A percentile compares a stretch with the other conserved stretches of the same genome.
phyloP scores from a whole-genome alignment of 108 stramenopile species.

The Skeletonema menzelii region DNA sequence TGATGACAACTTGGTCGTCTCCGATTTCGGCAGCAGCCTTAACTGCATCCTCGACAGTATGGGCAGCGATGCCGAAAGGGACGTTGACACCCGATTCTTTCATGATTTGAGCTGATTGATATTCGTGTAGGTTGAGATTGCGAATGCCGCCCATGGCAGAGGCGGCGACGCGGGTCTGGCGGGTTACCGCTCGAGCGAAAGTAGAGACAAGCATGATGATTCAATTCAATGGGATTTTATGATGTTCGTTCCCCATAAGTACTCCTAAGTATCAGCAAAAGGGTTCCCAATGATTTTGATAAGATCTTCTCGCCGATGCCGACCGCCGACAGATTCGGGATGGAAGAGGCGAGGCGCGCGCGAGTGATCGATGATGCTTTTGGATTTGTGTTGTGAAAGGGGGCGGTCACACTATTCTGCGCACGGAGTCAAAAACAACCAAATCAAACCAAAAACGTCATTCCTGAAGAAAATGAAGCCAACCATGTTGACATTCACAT shows the following conservation, averaged over 20 bases:
- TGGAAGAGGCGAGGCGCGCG: too few species aligned
- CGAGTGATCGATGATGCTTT: background rate
- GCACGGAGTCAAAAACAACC: too few species aligned
- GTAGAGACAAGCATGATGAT: background rate
- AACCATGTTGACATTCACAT: too few species aligned
- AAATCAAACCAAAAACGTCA: background rate
- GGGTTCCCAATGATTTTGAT: too few species aligned
- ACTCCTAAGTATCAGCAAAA: too few species aligned
- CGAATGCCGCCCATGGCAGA: slow-evolving; percentile 24
- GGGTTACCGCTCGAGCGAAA: slow-evolving; percentile 2
- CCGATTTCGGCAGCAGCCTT: slow-evolving; percentile 35
- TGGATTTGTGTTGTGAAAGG: too few species aligned
- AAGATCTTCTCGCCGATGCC: too few species aligned
- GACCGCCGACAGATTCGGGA: too few species aligned
- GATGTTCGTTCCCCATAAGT: too few species aligned
- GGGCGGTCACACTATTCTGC: too few species aligned
- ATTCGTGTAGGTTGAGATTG: slow-evolving; percentile 78
- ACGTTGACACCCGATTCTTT: slow-evolving; percentile 57
- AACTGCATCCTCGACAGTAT: slow-evolving; percentile 37
- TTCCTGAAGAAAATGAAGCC: background rate
- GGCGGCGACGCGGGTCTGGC: background rate
- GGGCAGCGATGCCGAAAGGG: slow-evolving; percentile 46
- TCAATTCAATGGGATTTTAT: too few species aligned
- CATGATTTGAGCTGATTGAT: slow-evolving; percentile 72
- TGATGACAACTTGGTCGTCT: slow-evolving; percentile 60